Evolutionary conservation across 768 basidiomycete species (phyloP), one percentile per base, ranked within the genome.

Genomic region (Galerina sulciceps): DNA sequence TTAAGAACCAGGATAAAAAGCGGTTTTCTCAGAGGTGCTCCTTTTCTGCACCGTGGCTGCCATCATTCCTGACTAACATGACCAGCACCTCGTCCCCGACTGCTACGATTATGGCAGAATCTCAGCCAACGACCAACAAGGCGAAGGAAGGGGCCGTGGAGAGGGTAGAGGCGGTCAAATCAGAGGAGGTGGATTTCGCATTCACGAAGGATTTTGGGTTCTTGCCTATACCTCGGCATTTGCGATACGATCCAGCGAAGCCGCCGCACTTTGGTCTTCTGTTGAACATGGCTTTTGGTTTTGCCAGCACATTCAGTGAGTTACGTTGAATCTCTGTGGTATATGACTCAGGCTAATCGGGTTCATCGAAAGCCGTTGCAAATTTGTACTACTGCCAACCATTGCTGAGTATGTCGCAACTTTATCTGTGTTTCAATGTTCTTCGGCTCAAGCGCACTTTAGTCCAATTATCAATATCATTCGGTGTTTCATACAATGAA

Each of bases 301-400:
- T 86, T 59, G 84, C 81, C 22, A 82, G 85, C 61, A 89, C 87
- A 31, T 83, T 85, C 65, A 78, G 78, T 81, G 59, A 68, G 79
- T 73, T 8, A 9, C 23, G 2, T 18, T 38, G 14, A 14, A 17
- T 1, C 10, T 44, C 11, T 38, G 26, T 6, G 1, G 42, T 15
- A 46, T 53, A 18, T 49, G 36, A 37, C 35, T 22, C 18, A 34
- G 15, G 18, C 38, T 36, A 31, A 53, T 36, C 26, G n/a, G 26
- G 8, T 31, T 31, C 26, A 8, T 31, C 8, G 26, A 31, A 31
- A 89, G 88, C 75, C 42, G 86, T 86, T 13, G 82, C 85, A n/a
- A 94, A 94, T 66, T 69, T 94, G 46, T 94, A 93, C 67, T 94
- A 93, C 63, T 90, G 87, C 60, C 90, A 92, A 74, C 92, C 92